phyloP scores from a whole-genome alignment of 2,329 filamentous ascomycete species.

The Arthrobotrys entomopaga region DNA sequence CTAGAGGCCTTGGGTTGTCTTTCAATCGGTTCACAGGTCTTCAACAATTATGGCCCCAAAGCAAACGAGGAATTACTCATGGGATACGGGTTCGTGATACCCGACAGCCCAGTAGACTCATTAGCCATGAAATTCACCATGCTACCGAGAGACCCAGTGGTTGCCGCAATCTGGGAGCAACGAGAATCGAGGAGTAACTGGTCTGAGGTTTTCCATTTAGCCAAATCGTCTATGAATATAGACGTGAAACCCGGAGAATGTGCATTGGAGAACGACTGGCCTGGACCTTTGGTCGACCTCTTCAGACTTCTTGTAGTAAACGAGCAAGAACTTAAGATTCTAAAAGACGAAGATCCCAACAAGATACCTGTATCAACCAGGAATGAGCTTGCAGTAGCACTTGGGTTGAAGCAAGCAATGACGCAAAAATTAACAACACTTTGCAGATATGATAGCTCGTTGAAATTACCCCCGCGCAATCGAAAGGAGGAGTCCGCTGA shows the following conservation, averaged over 20 bases:
- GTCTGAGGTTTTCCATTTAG: slow-evolving; percentile 38
- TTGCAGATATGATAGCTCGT: slow-evolving; percentile 17
- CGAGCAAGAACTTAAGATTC: slow-evolving; percentile 27
- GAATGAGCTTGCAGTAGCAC: slow-evolving; percentile 45
- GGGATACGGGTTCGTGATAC: slow-evolving; percentile 67
- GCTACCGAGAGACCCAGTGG: slow-evolving; percentile 24
- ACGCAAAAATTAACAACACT: slow-evolving; percentile 32
- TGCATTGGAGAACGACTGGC: slow-evolving; percentile 38
- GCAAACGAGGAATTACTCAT: slow-evolving; percentile 67
- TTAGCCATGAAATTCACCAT: slow-evolving; percentile 56
- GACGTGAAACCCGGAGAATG: not conserved
- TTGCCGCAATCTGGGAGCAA: slow-evolving; percentile 32
- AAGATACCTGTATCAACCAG: slow-evolving; percentile 31
- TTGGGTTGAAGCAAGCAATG: slow-evolving; percentile 39
- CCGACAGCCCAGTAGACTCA: slow-evolving; percentile 64
- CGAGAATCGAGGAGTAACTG: slow-evolving; percentile 26
- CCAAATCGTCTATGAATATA: slow-evolving; percentile 1
- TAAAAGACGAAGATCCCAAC: slow-evolving; percentile 16
- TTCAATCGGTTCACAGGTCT: slow-evolving; percentile 63
- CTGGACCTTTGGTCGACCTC: slow-evolving; percentile 37
- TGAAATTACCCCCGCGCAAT: slow-evolving; percentile 5
- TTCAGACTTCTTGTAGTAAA: slow-evolving; percentile 44
- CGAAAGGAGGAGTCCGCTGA: slow-evolving; percentile 17
- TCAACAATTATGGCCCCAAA: slow-evolving; percentile 68
- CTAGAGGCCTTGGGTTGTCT: slow-evolving; percentile 19